These are phyloP conservation scores for Neofusicoccum umdonicola DNA, from an alignment of 2,329 filamentous ascomycete genomes.

Conservation along the genomic window DNA sequence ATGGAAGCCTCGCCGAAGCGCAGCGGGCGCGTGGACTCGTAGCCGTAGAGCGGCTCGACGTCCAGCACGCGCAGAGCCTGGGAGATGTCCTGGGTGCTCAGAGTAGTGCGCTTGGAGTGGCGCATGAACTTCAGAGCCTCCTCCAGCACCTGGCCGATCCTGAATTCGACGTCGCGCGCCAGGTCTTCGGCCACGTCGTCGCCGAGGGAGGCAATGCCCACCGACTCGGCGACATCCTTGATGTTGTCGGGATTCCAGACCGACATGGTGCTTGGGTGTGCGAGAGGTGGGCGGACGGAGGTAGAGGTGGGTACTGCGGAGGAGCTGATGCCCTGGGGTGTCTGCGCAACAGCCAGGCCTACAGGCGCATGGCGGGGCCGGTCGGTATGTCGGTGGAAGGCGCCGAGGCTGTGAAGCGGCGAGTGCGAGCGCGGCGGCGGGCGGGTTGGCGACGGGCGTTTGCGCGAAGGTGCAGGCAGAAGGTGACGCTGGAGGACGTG, in stretches of 20 bases:
- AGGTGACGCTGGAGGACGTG: background rate
- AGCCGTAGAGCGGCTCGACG: slow-evolving; percentile 93
- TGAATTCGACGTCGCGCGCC: slow-evolving; percentile 92
- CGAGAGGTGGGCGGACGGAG: background rate
- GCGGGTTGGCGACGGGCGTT: background rate
- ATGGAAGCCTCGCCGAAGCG: slow-evolving; percentile 91
- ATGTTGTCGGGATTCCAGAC: slow-evolving; percentile 98
- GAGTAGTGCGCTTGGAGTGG: slow-evolving; percentile 76
- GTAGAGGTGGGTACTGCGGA: background rate
- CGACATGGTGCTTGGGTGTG: slow-evolving; percentile 34
- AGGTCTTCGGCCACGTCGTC: slow-evolving; percentile 86
- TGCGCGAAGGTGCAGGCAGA: background rate
- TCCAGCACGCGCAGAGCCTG: slow-evolving; percentile 83
- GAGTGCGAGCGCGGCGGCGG: background rate
- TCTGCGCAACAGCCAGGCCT: background rate
- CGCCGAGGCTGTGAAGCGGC: background rate
- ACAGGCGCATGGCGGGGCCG: background rate
- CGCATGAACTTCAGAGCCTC: slow-evolving; percentile 97
- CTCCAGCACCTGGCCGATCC: slow-evolving; percentile 87
- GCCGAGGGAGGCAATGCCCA: slow-evolving; percentile 76
- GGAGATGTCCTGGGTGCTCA: slow-evolving; percentile 86
- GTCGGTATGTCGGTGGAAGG: background rate
- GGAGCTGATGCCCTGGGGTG: background rate
- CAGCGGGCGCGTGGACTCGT: slow-evolving; percentile 85
- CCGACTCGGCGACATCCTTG: slow-evolving; percentile 91